Conservation (phyloP, 2,329 filamentous ascomycete species). For the Xylaria digitata region DNA sequence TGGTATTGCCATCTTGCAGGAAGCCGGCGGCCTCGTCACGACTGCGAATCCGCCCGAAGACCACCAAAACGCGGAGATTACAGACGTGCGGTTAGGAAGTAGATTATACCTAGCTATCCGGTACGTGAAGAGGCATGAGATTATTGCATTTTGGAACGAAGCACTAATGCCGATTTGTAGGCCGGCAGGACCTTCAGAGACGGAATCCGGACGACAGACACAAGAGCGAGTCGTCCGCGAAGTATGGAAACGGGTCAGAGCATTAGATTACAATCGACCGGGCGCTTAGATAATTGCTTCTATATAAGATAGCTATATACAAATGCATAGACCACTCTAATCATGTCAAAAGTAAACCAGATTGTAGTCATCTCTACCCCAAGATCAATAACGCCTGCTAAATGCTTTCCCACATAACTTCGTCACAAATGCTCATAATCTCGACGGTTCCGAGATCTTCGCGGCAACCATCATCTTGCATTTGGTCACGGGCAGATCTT, state of each 20-base stretch:
- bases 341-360: neutral
- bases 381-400: conserved; percentile 17
- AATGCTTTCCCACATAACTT: conserved; percentile 13
- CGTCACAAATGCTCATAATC: conserved; percentile 46
- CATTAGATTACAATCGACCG: conserved; percentile 74
- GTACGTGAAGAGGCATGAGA: conserved; percentile 39
- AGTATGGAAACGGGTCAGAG: conserved; percentile 75
- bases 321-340: conserved; percentile 9
- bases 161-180: conserved; percentile 22
- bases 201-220: conserved; percentile 71
- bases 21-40: conserved; percentile 79
- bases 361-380: neutral
- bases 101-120: conserved; percentile 77
- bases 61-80: conserved; percentile 64
- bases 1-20: conserved; percentile 76
- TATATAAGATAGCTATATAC: conserved; percentile 17
- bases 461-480: conserved; percentile 65
- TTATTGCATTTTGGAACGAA: neutral
- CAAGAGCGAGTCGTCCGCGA: conserved; percentile 79
- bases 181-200: conserved; percentile 70
- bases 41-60: conserved; percentile 77
- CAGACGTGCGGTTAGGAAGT: conserved; percentile 71
- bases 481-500: conserved; percentile 68
- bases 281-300: conserved; percentile 53
- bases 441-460: conserved; percentile 51